A percentile compares a stretch with the other conserved stretches of the same genome.
Evolutionary conservation across 2,329 filamentous ascomycete species (phyloP).

Genomic region (Amauroascus niger): DNA sequence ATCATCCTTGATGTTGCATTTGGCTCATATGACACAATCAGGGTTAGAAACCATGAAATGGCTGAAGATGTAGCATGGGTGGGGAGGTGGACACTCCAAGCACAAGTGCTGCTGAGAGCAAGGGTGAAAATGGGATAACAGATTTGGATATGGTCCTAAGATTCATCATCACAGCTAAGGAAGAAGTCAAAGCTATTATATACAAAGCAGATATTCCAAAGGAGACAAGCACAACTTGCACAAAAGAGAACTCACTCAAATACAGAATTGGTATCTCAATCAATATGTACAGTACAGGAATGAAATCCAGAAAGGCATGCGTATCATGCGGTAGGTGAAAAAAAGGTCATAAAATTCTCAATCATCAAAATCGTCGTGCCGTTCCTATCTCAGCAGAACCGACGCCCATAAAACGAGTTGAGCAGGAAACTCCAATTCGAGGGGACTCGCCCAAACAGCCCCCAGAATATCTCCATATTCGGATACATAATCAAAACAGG

Average conservation of each 20-base stretch:
- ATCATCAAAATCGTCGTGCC: slow-evolving; percentile 4
- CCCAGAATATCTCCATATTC: neutral
- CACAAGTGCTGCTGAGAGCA: too few relatives aligned
- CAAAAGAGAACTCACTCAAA: neutral
- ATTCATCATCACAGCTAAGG: neutral
- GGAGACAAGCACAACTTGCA: neutral
- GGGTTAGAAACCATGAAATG: too few relatives aligned
- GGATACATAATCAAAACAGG: neutral
- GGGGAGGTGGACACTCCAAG: too few relatives aligned
- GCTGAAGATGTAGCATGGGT: too few relatives aligned
- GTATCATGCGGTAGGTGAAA: neutral
- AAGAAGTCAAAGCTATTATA: neutral
- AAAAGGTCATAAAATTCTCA: neutral
- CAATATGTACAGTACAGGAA: neutral
- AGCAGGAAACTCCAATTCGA: neutral
- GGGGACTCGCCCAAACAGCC: neutral
- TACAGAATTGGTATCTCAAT: slow-evolving; percentile 2
- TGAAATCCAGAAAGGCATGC: neutral
- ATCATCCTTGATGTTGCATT: too few relatives aligned
- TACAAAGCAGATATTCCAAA: neutral
- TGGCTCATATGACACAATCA: too few relatives aligned
- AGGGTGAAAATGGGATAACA: neutral
- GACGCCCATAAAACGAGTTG: neutral
- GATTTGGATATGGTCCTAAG: neutral
- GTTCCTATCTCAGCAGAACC: neutral